A percentile compares a stretch with the other conserved stretches of the same genome.
These are phyloP conservation scores for Isoetes engelmannii DNA, from an alignment of 83 land plant genomes.

Conservation along the genomic window DNA sequence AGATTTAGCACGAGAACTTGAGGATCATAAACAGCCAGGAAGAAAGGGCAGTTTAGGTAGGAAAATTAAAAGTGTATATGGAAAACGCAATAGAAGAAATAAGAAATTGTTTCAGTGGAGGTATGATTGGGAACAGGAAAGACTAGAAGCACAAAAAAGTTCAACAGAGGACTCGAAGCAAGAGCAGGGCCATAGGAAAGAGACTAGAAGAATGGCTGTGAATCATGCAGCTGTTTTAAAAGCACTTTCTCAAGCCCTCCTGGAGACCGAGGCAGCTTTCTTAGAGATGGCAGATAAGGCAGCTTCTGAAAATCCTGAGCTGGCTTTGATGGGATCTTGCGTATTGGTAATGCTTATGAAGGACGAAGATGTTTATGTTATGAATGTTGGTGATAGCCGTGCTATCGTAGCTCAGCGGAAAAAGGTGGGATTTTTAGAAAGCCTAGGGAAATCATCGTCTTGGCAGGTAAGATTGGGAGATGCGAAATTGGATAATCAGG, in stretches of 20 bases:
- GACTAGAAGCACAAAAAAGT: neutral
- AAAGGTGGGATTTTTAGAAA: neutral
- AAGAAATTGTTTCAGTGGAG: conserved; percentile 1
- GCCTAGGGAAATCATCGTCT: neutral
- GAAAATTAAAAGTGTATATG: neutral
- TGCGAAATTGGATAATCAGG: too few relatives aligned
- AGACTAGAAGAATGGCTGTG: neutral
- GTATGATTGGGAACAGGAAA: conserved; percentile 10
- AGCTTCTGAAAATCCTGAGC: conserved; percentile 37
- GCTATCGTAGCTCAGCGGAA: conserved; percentile 3
- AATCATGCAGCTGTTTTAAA: conserved; percentile 7
- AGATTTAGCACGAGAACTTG: too few relatives aligned
- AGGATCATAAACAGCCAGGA: too few relatives aligned
- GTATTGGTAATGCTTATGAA: conserved; percentile 10
- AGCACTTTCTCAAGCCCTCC: neutral
- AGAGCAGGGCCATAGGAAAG: neutral
- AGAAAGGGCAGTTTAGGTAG: too few relatives aligned
- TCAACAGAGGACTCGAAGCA: neutral
- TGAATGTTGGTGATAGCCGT: conserved; percentile 11
- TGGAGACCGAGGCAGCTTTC: conserved; percentile 3
- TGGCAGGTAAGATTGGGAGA: neutral
- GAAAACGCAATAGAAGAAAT: neutral
- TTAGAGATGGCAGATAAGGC: neutral
- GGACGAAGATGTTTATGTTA: conserved; percentile 6
- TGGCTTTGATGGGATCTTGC: conserved; percentile 6